Conservation (phyloP, 1,284 basidiomycete genomes). For the Volvariella volvacea region DNA sequence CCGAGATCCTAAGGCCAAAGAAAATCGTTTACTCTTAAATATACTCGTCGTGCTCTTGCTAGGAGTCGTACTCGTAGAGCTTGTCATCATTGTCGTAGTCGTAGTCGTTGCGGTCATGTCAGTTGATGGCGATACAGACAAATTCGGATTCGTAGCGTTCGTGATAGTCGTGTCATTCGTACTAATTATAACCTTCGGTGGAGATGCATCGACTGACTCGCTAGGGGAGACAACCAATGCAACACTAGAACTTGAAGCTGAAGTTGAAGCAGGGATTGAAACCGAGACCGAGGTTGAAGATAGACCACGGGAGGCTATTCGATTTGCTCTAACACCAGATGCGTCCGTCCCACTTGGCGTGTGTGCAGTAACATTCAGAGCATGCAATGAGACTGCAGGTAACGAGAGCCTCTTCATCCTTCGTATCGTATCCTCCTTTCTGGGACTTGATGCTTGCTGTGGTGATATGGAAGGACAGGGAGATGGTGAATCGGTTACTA, state of each 20-base stretch:
- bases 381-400: slow-evolving; percentile 67
- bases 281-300: slow-evolving; percentile 3
- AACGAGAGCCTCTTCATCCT: slow-evolving; percentile 64
- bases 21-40: slow-evolving; percentile 14
- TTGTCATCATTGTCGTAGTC: too few relatives aligned
- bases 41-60: not conserved
- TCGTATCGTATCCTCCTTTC: slow-evolving; percentile 54
- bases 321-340: not conserved
- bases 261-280: too few relatives aligned
- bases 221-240: too few relatives aligned
- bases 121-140: too few relatives aligned
- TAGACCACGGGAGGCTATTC: slow-evolving; percentile 7
- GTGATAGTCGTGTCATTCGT: too few relatives aligned
- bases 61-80: not conserved
- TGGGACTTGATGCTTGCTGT: too few relatives aligned
- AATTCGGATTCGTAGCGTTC: too few relatives aligned
- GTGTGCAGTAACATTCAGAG: slow-evolving; percentile 61
- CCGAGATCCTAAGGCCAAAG: slow-evolving; percentile 6
- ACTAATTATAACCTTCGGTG: too few relatives aligned
- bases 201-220: too few relatives aligned
- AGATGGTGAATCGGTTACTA: slow-evolving; percentile 14
- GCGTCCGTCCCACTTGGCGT: slow-evolving; percentile 17
- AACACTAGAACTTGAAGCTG: too few relatives aligned
- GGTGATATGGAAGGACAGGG: slow-evolving; percentile 18
- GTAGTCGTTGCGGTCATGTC: slow-evolving; percentile 4